A percentile compares a stretch with the other conserved stretches of the same genome.
Evolutionary conservation across 2,329 filamentous ascomycete genomes (phyloP).

Genomic region (Fusarium keratoplasticum): DNA sequence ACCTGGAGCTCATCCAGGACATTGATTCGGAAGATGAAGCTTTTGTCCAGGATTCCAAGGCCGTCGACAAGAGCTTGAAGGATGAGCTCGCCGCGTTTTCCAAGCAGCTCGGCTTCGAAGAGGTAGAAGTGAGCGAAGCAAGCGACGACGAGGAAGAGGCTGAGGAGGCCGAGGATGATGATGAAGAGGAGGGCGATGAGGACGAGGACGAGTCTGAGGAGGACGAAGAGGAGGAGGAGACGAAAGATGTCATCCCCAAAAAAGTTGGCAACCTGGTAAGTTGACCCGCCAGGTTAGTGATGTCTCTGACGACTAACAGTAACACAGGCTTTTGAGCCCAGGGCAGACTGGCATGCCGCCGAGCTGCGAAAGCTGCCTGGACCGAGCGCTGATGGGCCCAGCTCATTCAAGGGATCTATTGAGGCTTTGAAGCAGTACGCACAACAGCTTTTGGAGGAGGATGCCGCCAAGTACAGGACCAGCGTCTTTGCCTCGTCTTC

Average conservation of each 20-base stretch:
- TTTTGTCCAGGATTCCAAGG: slow-evolving; percentile 44
- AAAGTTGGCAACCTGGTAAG: slow-evolving; percentile 53
- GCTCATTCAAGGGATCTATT: slow-evolving; percentile 57
- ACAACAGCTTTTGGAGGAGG: slow-evolving; percentile 78
- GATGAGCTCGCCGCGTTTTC: slow-evolving; percentile 53
- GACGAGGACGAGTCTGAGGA: slow-evolving; percentile 47
- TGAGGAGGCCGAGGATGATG: slow-evolving; percentile 49
- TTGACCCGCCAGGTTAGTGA: slow-evolving; percentile 5
- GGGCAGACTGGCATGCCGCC: slow-evolving; percentile 67
- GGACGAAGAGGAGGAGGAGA: slow-evolving; percentile 41
- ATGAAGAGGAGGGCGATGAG: slow-evolving; percentile 50
- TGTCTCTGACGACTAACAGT: slow-evolving; percentile 51
- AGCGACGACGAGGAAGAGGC: slow-evolving; percentile 53
- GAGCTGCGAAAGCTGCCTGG: slow-evolving; percentile 57
- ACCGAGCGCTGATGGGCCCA: slow-evolving; percentile 58
- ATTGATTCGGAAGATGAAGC: slow-evolving; percentile 57
- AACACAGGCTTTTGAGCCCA: slow-evolving; percentile 65
- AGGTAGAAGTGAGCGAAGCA: slow-evolving; percentile 49
- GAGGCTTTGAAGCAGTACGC: slow-evolving; percentile 75
- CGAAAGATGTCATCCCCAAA: slow-evolving; percentile 44
- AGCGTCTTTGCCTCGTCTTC: slow-evolving; percentile 85
- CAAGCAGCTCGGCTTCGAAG: slow-evolving; percentile 53
- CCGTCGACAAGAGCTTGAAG: slow-evolving; percentile 55
- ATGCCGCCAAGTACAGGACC: slow-evolving; percentile 79
- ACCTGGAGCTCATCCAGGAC: slow-evolving; percentile 70